These are phyloP conservation scores for button mushroom (Agaricus bisporus) DNA, from an alignment of 768 basidiomycete genomes.

Conservation along the genomic window DNA sequence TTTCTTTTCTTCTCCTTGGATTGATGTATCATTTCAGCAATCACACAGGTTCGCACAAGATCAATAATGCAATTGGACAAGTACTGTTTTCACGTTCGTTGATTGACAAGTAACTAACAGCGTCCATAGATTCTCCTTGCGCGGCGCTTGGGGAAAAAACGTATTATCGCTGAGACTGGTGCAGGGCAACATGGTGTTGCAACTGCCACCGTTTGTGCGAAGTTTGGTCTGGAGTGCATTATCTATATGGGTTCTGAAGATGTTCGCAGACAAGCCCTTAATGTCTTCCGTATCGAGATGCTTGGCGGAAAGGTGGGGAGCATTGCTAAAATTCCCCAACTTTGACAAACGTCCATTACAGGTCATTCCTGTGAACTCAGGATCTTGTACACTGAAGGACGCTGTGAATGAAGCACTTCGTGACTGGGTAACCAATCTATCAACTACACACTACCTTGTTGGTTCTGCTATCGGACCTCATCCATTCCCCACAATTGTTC, in stretches of 20 bases:
- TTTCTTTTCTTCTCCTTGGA: background rate
- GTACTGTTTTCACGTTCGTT: constrained; percentile 26
- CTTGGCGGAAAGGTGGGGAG: constrained; percentile 91
- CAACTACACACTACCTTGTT: constrained; percentile 93
- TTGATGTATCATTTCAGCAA: constrained; percentile 47
- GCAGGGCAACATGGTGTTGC: constrained; percentile 99
- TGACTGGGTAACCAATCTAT: constrained; percentile 96
- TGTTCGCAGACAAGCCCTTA: constrained; percentile 90
- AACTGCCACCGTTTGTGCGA: constrained; percentile 96
- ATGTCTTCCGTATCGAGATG: constrained; percentile 98
- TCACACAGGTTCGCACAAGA: constrained; percentile 98
- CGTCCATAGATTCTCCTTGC: constrained; percentile 78
- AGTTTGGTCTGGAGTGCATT: constrained; percentile 91
- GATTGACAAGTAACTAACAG: background rate
- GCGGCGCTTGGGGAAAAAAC: constrained; percentile 87
- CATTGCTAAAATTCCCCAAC: background rate
- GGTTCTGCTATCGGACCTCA: constrained; percentile 97
- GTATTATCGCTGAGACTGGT: constrained; percentile 98
- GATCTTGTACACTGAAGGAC: constrained; percentile 93
- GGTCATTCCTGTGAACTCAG: constrained; percentile 93
- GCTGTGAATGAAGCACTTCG: constrained; percentile 98
- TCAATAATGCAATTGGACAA: constrained; percentile 98
- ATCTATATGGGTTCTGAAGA: constrained; percentile 99
- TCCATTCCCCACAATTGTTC: constrained; percentile 98
- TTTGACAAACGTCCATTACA: constrained; percentile 19